Evolutionary conservation across 352 stramenopile species (phyloP), one percentile per base, ranked within the genome.

Genomic region (Phytopythium vexans): DNA sequence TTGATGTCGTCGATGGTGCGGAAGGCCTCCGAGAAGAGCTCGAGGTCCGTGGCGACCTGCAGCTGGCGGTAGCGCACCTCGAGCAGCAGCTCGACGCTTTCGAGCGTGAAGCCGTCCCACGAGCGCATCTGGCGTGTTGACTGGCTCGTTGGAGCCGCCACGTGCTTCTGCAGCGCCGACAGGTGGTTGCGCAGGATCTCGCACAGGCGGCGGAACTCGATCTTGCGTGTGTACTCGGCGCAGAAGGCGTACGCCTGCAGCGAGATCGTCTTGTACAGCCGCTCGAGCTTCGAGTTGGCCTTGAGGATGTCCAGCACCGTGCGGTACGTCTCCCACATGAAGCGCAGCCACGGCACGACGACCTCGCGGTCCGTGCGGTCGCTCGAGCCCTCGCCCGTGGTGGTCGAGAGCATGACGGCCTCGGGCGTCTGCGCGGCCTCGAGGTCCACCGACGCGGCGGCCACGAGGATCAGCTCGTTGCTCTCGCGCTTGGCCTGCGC

Each of bases 1-100:
- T 99, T 98, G 69, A 99, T 99, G 74, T 99, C 97, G 71, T 99
- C 97, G 36, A 99, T 97, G 11, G 96, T 99, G 49, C 96, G 90
- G 77, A 99, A 99, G 32, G 92, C 96, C 69, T 99, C 97, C 3
- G 90, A 98, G 76, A 97, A 99, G 35, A 99, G 80, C 64, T 98
- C 92, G 12, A 99, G 76, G 43, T 89, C 68, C 32, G 89, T 96
- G 10, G 96, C 92, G 6, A 97, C 96, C 70, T 99, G 92, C 21
- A 99, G 77, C 69, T 99, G 97, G 51, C 82, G 86, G 75, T 99
- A 99, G 34, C 96, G 89, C 58, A 98, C 98, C 64, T 98, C 86
- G 12, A 99, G 77, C 49, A 99, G 92, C 40, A 97, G 76, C 66
- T 99, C 97, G 34, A 99, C 92, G 38, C 81, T 88, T 48, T 99